A percentile compares a stretch with the other conserved stretches of the same genome.
phyloP scores from a whole-genome alignment of 495 filamentous ascomycete species.

The Platismatia glauca region DNA sequence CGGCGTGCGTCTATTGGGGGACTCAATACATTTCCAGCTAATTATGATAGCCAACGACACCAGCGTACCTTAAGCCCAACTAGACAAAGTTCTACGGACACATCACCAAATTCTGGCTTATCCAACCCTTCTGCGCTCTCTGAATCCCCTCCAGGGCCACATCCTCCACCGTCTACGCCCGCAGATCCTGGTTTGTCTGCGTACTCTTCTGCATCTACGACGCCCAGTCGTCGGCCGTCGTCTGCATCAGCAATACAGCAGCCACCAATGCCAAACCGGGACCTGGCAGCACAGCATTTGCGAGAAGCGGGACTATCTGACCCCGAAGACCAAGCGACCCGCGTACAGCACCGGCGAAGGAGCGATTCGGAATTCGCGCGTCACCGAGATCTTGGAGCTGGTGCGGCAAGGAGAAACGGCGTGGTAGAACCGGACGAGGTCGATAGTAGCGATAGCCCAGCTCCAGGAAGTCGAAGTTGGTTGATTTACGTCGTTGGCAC shows the following conservation, averaged over 20 bases:
- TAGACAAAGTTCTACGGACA: slow-evolving; percentile 9
- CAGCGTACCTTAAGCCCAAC: slow-evolving; percentile 31
- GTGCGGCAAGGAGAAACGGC: slow-evolving; percentile 55
- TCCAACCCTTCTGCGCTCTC: slow-evolving; percentile 37
- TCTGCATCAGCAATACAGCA: slow-evolving; percentile 38
- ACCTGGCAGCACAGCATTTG: slow-evolving; percentile 11
- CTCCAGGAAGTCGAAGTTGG: slow-evolving; percentile 54
- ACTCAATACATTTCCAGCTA: slow-evolving; percentile 31
- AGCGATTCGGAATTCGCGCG: slow-evolving; percentile 57
- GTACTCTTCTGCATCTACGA: slow-evolving; percentile 48
- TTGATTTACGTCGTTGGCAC: slow-evolving; percentile 74
- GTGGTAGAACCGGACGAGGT: slow-evolving; percentile 59
- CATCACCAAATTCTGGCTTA: slow-evolving; percentile 15
- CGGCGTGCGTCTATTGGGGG: slow-evolving; percentile 44
- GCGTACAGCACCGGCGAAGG: slow-evolving; percentile 44
- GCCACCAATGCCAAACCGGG: slow-evolving; percentile 10
- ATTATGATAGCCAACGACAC: slow-evolving; percentile 43
- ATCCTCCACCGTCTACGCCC: slow-evolving; percentile 61
- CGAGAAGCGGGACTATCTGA: slow-evolving; percentile 20
- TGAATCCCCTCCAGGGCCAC: slow-evolving; percentile 52
- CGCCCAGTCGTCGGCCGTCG: slow-evolving; percentile 46
- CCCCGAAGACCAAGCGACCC: slow-evolving; percentile 26
- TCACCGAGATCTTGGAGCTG: slow-evolving; percentile 51
- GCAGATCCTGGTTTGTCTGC: slow-evolving; percentile 53
- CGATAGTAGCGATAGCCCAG: slow-evolving; percentile 47